Evolutionary conservation across 2,329 filamentous ascomycete genomes (phyloP).

Genomic region (Pseudodiploospora longispora): DNA sequence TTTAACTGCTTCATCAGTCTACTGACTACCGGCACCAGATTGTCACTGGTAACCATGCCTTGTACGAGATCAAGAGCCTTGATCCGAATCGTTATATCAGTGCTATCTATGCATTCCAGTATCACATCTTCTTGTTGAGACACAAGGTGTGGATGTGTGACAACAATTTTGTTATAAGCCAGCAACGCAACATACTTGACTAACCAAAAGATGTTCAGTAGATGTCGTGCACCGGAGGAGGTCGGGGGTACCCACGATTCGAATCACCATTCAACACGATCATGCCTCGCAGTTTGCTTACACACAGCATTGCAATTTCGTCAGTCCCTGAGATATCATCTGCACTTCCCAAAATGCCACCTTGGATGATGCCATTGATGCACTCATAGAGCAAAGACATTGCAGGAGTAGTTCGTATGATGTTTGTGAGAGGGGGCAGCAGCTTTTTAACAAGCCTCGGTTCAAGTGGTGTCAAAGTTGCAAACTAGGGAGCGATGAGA

Average conservation of each 20-base stretch:
- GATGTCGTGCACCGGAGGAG: no score
- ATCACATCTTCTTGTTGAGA: slow-evolving; percentile 94
- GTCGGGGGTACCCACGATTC: slow-evolving; percentile 60
- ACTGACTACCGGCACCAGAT: slow-evolving; percentile 74
- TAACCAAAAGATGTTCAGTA: slow-evolving; percentile 23
- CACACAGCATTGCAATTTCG: slow-evolving; percentile 85
- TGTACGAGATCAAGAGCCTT: slow-evolving; percentile 86
- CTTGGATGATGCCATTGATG: slow-evolving; percentile 96
- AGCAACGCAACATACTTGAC: slow-evolving; percentile 96
- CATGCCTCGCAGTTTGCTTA: slow-evolving; percentile 89
- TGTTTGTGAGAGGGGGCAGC: slow-evolving; percentile 78
- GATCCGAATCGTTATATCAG: slow-evolving; percentile 91
- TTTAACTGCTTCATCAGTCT: slow-evolving; percentile 82
- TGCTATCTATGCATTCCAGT: slow-evolving; percentile 88
- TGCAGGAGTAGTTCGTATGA: slow-evolving; percentile 89
- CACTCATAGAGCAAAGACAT: slow-evolving; percentile 99
- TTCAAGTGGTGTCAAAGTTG: slow-evolving; percentile 85
- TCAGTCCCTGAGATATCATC: slow-evolving; percentile 77
- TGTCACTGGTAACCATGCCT: slow-evolving; percentile 87
- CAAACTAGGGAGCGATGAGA: slow-evolving; percentile 57
- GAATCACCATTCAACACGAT: slow-evolving; percentile 88
- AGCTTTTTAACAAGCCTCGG: slow-evolving; percentile 87
- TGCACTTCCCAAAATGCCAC: slow-evolving; percentile 78
- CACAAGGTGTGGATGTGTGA: slow-evolving; percentile 80
- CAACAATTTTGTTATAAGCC: slow-evolving; percentile 90